These are phyloP conservation scores for Exophiala sideris DNA, from an alignment of 2,329 filamentous ascomycete genomes.

Conservation along the genomic window DNA sequence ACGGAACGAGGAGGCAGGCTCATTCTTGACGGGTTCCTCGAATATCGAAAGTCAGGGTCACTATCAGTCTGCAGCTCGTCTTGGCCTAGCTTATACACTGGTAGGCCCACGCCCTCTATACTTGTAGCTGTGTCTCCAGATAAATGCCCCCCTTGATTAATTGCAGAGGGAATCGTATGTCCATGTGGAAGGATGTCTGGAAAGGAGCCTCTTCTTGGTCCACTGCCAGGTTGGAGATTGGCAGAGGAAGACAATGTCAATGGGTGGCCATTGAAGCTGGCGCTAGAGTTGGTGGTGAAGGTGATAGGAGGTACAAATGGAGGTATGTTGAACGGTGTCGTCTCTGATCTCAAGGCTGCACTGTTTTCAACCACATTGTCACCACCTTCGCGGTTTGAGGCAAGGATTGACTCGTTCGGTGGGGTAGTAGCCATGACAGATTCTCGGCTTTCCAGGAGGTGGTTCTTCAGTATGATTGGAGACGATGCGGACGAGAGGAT, in stretches of 20 bases:
- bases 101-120: background rate
- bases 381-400: background rate
- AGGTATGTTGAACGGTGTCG: conserved; percentile 2
- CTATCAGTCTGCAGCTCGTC: conserved; percentile 14
- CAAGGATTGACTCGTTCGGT: background rate
- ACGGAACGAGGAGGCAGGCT: conserved; percentile 1
- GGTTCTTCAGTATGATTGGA: conserved; percentile 7
- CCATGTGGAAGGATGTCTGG: conserved; percentile 15
- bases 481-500: background rate
- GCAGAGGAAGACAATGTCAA: background rate
- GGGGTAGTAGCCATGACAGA: conserved; percentile 13
- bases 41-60: conserved; percentile 13
- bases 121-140: background rate
- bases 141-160: background rate
- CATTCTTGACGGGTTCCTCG: conserved; percentile 1
- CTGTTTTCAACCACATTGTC: background rate
- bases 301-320: conserved; percentile 2
- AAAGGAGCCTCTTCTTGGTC: conserved; percentile 16
- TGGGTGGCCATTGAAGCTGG: background rate
- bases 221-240: background rate
- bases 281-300: background rate
- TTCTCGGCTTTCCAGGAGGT: background rate
- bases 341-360: background rate
- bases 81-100: background rate
- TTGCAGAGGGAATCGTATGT: conserved; percentile 9